Percentiles rank a stretch among this genome's conserved stretches.
Evolutionary conservation across 345 rosid genomes (phyloP).

Genomic region (Lepidium africanum): DNA sequence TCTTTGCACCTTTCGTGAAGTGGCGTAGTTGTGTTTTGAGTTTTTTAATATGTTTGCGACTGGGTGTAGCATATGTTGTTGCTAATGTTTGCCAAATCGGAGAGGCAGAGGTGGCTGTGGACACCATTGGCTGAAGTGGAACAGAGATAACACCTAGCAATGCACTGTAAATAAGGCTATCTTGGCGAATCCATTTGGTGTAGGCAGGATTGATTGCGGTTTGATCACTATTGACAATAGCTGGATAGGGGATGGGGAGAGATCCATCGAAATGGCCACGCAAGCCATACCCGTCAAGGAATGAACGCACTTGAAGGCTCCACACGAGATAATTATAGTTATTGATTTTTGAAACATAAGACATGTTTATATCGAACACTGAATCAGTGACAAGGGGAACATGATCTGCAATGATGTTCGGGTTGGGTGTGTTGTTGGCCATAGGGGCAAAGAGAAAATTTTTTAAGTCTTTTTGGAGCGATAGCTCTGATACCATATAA

Average conservation of each 20-base stretch:
- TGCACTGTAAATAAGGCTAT: neutral
- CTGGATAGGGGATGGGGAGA: fast-evolving
- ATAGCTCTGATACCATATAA: too few relatives aligned
- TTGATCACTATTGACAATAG: neutral
- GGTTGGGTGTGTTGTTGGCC: too few relatives aligned
- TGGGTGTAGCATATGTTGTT: neutral
- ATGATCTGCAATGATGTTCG: too few relatives aligned
- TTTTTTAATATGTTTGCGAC: neutral
- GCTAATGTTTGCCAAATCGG: neutral
- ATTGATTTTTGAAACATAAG: neutral
- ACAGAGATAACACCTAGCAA: neutral
- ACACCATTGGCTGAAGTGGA: neutral
- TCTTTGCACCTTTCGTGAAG: neutral
- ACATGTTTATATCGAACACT: neutral
- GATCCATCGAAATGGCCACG: neutral
- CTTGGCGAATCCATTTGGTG: neutral
- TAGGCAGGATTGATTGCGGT: neutral
- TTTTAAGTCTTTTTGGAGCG: too few relatives aligned
- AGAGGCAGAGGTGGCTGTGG: neutral
- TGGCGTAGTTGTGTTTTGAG: neutral
- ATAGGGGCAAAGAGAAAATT: too few relatives aligned
- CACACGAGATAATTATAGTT: neutral
- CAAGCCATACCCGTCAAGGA: neutral
- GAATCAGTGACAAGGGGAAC: too few relatives aligned
- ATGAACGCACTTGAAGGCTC: neutral